Evolutionary conservation across 2,329 filamentous ascomycete species (phyloP), one percentile per base, ranked within the genome.

Genomic region (Exophiala calicioides): DNA sequence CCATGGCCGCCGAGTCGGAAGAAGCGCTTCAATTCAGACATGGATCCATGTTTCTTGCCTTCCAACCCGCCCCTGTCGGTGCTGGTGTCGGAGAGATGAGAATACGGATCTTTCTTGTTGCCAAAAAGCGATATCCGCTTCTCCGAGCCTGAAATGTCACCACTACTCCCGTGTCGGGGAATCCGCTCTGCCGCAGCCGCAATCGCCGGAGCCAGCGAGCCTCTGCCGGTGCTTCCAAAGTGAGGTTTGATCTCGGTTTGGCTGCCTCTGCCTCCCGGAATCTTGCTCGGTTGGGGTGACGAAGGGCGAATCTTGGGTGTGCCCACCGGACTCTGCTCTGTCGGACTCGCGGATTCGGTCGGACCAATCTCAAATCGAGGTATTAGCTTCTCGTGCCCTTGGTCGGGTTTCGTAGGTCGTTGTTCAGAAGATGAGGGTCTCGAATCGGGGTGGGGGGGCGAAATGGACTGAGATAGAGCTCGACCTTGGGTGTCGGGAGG

Each of bases 21-120:
- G 66, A 98, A 98, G n/a, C 93, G 81, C 71, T 95, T 96, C 51
- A 98, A 70, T 60, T 97, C 91, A 3, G 87, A 85, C 86, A 97
- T 97, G 4, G 93, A 96, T 16, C 86, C 83, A 50, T 88, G 81
- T 53, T 70, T 76, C 51, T 77, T 75, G 2, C 70, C 70, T 44
- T 71, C 71, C 63, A 56, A 62, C 67, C 67, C 55, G 54, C 27
- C 70, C 21, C 41, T 53, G 8, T 57, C 56, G 29, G 40, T 53
- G 13, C 40, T 42, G 38, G 54, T 71, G 16, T 80, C 72, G 44
- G 73, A 67, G 34, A 78, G 71, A 46, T 75, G 64, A 32, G 67
- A 59, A 40, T 72, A 66, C 18, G 73, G 67, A 21, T 83, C 77
- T 53, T 80, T 77, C 47, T 73, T 75, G 31, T 36, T 45, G 23